phyloP scores from a whole-genome alignment of 1,284 basidiomycete species.

The Ustilago nuda region DNA sequence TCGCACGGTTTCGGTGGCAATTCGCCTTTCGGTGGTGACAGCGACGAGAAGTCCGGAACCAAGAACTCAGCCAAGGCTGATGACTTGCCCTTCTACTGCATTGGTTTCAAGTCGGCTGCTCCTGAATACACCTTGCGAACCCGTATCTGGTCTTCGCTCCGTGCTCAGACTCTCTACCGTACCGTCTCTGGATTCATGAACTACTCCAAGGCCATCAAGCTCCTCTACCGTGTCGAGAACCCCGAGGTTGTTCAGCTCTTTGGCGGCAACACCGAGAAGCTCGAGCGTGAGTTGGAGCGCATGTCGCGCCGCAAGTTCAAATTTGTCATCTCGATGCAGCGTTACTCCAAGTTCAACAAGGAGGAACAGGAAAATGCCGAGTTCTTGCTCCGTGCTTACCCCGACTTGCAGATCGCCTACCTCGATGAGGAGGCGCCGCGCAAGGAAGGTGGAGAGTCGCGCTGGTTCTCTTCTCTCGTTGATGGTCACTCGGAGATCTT shows the following conservation, averaged over 20 bases:
- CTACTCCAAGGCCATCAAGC: constrained; percentile 98
- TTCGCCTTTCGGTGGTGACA: constrained; percentile 79
- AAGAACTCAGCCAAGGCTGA: constrained; percentile 74
- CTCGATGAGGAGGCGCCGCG: constrained; percentile 91
- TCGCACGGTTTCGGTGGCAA: constrained; percentile 83
- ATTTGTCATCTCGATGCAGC: constrained; percentile 99
- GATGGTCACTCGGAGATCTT: constrained; percentile 98
- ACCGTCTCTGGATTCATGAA: constrained; percentile 99
- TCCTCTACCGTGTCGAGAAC: constrained; percentile 99
- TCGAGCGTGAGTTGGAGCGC: constrained; percentile 95
- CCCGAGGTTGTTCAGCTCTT: constrained; percentile 97
- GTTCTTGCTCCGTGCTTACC: constrained; percentile 97
- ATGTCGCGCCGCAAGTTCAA: constrained; percentile 99
- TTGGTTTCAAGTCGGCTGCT: constrained; percentile 98
- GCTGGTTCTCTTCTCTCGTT: constrained; percentile 94
- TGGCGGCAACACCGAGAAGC: constrained; percentile 95
- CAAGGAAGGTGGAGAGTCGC: constrained; percentile 93
- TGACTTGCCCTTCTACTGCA: constrained; percentile 97
- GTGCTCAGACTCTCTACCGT: constrained; percentile 97
- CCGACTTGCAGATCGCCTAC: constrained; percentile 97
- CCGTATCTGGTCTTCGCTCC: constrained; percentile 97
- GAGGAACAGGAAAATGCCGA: constrained; percentile 99
- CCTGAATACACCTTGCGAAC: constrained; percentile 98
- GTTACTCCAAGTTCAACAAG: constrained; percentile 99
- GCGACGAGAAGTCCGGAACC: constrained; percentile 64